Percentiles rank a stretch among this genome's conserved stretches.
These are phyloP conservation scores for Trichophyton mentagrophytes DNA, from an alignment of 2,329 filamentous ascomycete species.

Conservation along the genomic window DNA sequence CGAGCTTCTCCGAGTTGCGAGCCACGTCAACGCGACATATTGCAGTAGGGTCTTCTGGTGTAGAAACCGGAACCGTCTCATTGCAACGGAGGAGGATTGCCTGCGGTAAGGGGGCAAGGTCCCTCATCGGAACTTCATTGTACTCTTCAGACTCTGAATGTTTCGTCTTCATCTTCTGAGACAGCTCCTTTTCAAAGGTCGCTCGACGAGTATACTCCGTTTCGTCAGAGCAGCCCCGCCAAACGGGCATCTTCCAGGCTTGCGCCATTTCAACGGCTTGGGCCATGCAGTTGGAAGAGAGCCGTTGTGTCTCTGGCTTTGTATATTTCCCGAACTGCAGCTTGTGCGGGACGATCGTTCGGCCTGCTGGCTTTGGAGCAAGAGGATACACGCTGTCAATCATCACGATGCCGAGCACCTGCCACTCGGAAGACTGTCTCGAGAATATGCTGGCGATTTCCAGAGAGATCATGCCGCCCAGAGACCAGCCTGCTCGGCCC, in stretches of 20 bases:
- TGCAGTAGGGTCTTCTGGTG: constrained; percentile 3
- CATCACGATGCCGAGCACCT: constrained; percentile 15
- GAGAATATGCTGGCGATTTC: constrained; percentile 15
- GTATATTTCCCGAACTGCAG: constrained; percentile 8
- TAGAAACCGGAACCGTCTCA: constrained; percentile 12
- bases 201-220: constrained; percentile 3
- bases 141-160: neutral
- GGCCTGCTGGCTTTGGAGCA: neutral
- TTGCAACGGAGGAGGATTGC: constrained; percentile 13
- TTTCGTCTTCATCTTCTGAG: constrained; percentile 4
- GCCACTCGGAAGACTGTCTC: constrained; percentile 6
- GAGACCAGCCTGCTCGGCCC: constrained; percentile 14
- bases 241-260: constrained; percentile 12
- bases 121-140: neutral
- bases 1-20: constrained; percentile 11
- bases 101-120: constrained; percentile 6
- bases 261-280: constrained; percentile 10
- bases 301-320: constrained; percentile 9
- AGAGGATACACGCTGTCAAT: constrained; percentile 14
- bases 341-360: constrained; percentile 7
- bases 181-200: constrained; percentile 8
- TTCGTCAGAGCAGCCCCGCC: constrained; percentile 9
- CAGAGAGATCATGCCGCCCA: constrained; percentile 15
- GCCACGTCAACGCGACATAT: constrained; percentile 13
- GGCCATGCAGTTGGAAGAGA: constrained; percentile 10